Evolutionary conservation across 768 basidiomycete species (phyloP).

Genomic region (Myochromella boudieri): DNA sequence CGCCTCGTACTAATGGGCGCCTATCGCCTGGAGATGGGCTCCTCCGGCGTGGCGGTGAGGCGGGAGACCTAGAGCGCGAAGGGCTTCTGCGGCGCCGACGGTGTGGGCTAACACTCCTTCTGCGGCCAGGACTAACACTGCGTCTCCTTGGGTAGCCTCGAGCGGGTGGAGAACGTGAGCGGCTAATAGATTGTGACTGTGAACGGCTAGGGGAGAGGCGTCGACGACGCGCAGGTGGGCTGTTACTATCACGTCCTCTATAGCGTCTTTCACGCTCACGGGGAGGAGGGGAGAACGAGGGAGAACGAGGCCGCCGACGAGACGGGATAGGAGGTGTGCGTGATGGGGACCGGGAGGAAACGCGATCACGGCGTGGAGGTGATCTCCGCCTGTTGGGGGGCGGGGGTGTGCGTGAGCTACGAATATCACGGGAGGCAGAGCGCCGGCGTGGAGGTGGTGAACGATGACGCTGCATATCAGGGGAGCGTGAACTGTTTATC

Average conservation of each 20-base stretch:
- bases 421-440: conserved; percentile 34
- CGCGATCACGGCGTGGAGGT: conserved; percentile 28
- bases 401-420: conserved; percentile 39
- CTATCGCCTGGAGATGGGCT: conserved; percentile 20
- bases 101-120: conserved; percentile 32
- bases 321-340: conserved; percentile 34
- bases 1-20: background rate
- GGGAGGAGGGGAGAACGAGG: conserved; percentile 52
- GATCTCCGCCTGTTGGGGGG: conserved; percentile 20
- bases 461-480: conserved; percentile 37
- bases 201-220: conserved; percentile 36
- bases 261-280: conserved; percentile 34
- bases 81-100: conserved; percentile 20
- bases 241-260: conserved; percentile 47
- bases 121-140: conserved; percentile 39
- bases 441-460: conserved; percentile 45
- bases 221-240: conserved; percentile 51
- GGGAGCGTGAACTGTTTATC: conserved; percentile 38
- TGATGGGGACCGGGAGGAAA: conserved; percentile 49
- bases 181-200: conserved; percentile 32
- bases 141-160: conserved; percentile 43
- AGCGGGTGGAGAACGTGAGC: conserved; percentile 38
- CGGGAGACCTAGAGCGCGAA: conserved; percentile 34
- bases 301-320: conserved; percentile 41
- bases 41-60: conserved; percentile 29